Base-by-base conservation (phyloP, 2,329 filamentous ascomycete species). In the Blastomyces silverae region DNA sequence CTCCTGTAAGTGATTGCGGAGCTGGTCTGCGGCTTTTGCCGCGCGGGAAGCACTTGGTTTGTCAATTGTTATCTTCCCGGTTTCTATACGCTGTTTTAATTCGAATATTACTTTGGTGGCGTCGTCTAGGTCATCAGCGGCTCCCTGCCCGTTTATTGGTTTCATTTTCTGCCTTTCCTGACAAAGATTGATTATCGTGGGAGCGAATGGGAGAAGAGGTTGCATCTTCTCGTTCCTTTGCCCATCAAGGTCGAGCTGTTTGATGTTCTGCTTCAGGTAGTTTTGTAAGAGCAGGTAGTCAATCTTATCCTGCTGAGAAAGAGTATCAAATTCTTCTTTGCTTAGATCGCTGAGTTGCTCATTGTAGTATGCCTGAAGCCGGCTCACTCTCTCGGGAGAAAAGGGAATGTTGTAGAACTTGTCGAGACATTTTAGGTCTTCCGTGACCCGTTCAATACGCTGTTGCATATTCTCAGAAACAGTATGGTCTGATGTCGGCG, bases 321-420 rank as follows among this genome's bases (percentile, higher is more conserved):
- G 75, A 0, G 67, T 65, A 2, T 74, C 69, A 67, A 82, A 82
- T 0, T 72, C 67, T 7, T 71, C 68, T 1, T 69, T 64, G 5
- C 71, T 69, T 11, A 83, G 71, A 7, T 69, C 71, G 1, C 71
- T 69, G 0, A 83, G 74, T 65, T 84, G 79, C 0, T 77, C 68
- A 0, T 70, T 63, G 66, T 79, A 80, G 69, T 79, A 85, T 15
- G 70, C 65, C 1, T 74, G 66, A 0, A 85, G 69, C 1, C 78
- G 76, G 4, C 72, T 60, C 59, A 76, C 73, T 0, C 82, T 77
- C 1, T 70, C 72, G 0, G 74, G 68, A 0, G 83, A 84, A 50
- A 80, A 76, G 0, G 73, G 72, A 66, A 85, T 78, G 61, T 79
- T 80, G 72, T 84, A 83, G 69, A 82, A 84, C 1, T 71, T 72